Evolutionary conservation across 75 land plant genomes (phyloP), one percentile per base, ranked within the genome.

Genomic region (Pinus albicaulis): DNA sequence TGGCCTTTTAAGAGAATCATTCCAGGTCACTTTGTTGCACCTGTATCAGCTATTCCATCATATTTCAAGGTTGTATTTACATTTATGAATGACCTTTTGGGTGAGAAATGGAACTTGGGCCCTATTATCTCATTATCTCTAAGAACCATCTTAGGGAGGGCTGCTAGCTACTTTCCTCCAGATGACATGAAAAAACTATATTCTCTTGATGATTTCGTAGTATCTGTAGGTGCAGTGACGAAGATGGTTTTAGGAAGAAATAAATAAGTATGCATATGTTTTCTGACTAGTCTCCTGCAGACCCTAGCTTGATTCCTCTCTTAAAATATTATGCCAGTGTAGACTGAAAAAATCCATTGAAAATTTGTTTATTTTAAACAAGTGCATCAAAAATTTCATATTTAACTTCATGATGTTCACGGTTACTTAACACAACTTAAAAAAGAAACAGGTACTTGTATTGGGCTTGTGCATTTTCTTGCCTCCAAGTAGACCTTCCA

Each of bases 101-200:
- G 84, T 12, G 93, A 94, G 66, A 89, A 86, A 7, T 81, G 76
- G 31, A 81, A 61, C 13, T 72, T 77, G 26, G 77, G 77, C 15
- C 87, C 93, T n/a, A 78, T 87, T 10, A 55, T 93, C 5, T 72
- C 87, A 26, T 86, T 87, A 28, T 88, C 92, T 56, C 83, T 97
- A 58, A 72, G 93, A 17, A 83, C 85, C 14, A 56, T 97, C 64
- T 83, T 92, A 89, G 91, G 94, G 19, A 94, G 83, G 78, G 98
- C 98, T 16, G 91, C 92, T 41, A 91, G 95, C 57, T 91, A 93
- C 75, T 97, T 94, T 76, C 98, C 98, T 12, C 92, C 95, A 1
- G 99, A 95, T 83, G 99, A 97, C 72, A 97, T 97, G 99, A 91
- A 91, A 77, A 97, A 98, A 5, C 80, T 96, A 36, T 97, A 95